Evolutionary conservation across 2,329 filamentous ascomycete species (phyloP).

Genomic region (Dendryphion nanum): DNA sequence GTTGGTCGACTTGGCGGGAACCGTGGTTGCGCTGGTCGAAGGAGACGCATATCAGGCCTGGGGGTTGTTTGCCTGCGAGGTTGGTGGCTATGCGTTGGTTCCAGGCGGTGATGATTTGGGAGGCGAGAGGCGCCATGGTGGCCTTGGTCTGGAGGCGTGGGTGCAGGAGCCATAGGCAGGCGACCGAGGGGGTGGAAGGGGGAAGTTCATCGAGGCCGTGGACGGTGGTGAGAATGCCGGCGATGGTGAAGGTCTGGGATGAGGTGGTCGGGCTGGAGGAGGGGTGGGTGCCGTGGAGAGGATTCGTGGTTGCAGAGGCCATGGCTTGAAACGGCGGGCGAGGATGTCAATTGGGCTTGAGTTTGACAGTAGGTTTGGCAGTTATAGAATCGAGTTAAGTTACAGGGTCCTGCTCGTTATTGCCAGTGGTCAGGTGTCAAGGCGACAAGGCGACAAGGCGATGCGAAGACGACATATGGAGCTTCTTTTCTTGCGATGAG

Average conservation of each 20-base stretch:
- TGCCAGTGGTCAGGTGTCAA: no score
- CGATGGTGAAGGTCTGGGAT: slow-evolving; percentile 65
- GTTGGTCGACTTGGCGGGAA: slow-evolving; percentile 62
- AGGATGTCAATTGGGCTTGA: no score
- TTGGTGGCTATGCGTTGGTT: slow-evolving; percentile 44
- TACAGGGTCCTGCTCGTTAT: no score
- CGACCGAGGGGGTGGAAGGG: slow-evolving; percentile 54
- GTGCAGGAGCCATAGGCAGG: slow-evolving; percentile 90
- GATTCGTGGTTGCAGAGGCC: slow-evolving; percentile 32
- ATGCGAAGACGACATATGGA: no score
- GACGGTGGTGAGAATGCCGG: slow-evolving; percentile 74
- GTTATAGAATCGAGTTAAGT: no score
- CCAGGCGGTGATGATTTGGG: slow-evolving; percentile 68
- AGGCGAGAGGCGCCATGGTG: slow-evolving; percentile 73
- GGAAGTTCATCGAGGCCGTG: slow-evolving; percentile 78
- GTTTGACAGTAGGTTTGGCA: no score
- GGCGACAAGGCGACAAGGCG: no score
- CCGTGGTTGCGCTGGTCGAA: slow-evolving; percentile 97
- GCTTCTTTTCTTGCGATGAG: no score
- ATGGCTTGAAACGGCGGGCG: no score
- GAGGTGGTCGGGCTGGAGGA: slow-evolving; percentile 53
- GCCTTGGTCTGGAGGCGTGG: slow-evolving; percentile 69
- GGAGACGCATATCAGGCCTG: slow-evolving; percentile 72
- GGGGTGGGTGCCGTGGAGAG: slow-evolving; percentile 28
- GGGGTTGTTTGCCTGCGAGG: background rate